Percentiles rank a stretch among this genome's conserved stretches.
Conservation (phyloP, 108 stramenopile genomes). For the Conticribra guillardii region DNA sequence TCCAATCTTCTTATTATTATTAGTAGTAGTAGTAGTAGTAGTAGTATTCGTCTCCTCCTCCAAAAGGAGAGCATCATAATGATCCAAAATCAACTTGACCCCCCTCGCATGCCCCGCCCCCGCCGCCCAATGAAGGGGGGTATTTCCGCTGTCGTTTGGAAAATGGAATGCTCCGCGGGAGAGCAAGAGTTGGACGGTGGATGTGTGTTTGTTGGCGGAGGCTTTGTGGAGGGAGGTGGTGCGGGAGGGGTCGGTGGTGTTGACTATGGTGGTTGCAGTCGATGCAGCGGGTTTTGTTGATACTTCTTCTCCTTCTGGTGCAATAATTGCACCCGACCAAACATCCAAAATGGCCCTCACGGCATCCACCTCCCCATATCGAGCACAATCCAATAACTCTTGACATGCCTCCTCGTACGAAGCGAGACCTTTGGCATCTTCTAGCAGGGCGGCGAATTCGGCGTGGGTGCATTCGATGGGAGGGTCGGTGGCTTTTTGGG, state of each 20-base stretch:
- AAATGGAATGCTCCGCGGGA: slow-evolving; percentile 26
- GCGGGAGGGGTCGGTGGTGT: slow-evolving; percentile 33
- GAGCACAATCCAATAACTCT: slow-evolving; percentile 77
- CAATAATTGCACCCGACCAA: slow-evolving; percentile 18
- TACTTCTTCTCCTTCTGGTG: too few species aligned
- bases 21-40: too few species aligned
- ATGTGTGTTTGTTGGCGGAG: slow-evolving; percentile 75
- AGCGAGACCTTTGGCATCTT: slow-evolving; percentile 20
- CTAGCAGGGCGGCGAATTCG: slow-evolving; percentile 28
- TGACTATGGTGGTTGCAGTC: slow-evolving; percentile 27
- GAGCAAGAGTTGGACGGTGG: slow-evolving; percentile 58
- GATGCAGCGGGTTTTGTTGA: background rate
- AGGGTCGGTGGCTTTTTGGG: slow-evolving; percentile 22
- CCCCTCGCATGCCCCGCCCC: slow-evolving; percentile 62
- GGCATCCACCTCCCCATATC: slow-evolving; percentile 78
- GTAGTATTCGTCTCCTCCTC: background rate
- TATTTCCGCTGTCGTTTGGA: slow-evolving; percentile 65
- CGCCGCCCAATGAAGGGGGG: slow-evolving; percentile 91
- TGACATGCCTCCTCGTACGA: slow-evolving; percentile 48
- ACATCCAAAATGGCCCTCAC: slow-evolving; percentile 62
- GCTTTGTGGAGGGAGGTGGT: slow-evolving; percentile 85
- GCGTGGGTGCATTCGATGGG: slow-evolving; percentile 26
- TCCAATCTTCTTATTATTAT: background rate
- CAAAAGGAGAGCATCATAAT: slow-evolving; percentile 30
- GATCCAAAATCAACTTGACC: slow-evolving; percentile 59